Evolutionary conservation across 202 grass and related monocot genomes (phyloP).

Genomic region (Zoysia matrella): DNA sequence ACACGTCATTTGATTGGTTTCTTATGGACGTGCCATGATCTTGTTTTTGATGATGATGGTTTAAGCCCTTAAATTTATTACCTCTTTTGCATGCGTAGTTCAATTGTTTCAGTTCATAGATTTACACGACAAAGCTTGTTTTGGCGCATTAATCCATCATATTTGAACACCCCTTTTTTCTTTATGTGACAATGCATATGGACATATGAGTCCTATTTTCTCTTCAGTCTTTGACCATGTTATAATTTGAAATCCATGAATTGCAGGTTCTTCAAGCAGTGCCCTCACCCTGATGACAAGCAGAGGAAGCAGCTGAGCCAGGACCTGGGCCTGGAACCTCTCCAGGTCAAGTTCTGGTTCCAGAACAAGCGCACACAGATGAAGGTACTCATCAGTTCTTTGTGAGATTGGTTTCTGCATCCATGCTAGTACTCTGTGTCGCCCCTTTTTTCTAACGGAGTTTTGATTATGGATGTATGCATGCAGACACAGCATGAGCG

Average conservation of each 20-base stretch:
- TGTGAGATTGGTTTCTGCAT: neutral
- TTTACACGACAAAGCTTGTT: neutral
- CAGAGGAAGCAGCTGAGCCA: constrained; percentile 89
- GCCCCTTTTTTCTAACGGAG: neutral
- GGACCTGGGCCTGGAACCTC: constrained; percentile 64
- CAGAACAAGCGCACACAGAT: too few species aligned
- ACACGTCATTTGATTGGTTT: neutral
- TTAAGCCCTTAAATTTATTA: neutral
- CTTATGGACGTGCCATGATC: neutral
- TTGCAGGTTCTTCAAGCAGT: constrained; percentile 90
- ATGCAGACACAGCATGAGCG: constrained; percentile 68
- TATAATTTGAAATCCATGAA: neutral
- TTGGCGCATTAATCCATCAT: neutral
- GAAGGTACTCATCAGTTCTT: constrained; percentile 14
- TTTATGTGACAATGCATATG: neutral
- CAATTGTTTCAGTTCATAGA: neutral
- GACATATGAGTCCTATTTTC: neutral
- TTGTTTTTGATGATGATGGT: neutral
- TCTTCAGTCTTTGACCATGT: neutral
- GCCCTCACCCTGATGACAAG: constrained; percentile 95
- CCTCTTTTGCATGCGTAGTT: neutral
- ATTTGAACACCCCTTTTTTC: neutral
- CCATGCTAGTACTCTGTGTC: neutral
- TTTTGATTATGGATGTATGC: neutral
- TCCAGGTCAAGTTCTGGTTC: too few species aligned